A percentile compares a stretch with the other conserved stretches of the same genome.
These are phyloP conservation scores for Magnolia sinica DNA, from an alignment of 164 flowering plant species.

Conservation along the genomic window DNA sequence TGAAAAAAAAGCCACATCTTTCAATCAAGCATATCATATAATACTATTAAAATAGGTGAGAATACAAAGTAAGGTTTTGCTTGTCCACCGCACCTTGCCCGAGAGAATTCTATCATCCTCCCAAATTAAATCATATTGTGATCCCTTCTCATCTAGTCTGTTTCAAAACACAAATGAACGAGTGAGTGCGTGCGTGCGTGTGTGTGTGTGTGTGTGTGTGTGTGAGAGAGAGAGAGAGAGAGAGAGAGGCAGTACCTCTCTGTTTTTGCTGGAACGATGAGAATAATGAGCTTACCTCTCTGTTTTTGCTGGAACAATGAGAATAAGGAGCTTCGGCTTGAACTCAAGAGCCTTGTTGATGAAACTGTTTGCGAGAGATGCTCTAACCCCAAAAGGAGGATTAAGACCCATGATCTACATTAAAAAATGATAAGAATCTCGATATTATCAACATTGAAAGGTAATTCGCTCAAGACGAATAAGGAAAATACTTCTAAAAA, in stretches of 20 bases:
- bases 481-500: too few species aligned
- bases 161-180: background rate
- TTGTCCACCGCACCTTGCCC: conserved; percentile 47
- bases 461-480: too few species aligned
- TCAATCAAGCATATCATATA: too few species aligned
- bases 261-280: conserved; percentile 81
- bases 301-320: conserved; percentile 81
- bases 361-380: conserved; percentile 68
- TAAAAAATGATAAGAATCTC: background rate
- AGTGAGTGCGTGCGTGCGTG: too few species aligned
- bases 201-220: too few species aligned
- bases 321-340: conserved; percentile 79
- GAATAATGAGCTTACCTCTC: conserved; percentile 83
- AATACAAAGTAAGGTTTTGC: background rate
- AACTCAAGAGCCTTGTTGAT: conserved; percentile 82
- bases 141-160: conserved; percentile 53
- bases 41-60: background rate
- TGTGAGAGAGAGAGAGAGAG: too few species aligned
- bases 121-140: conserved; percentile 60
- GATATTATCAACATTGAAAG: background rate
- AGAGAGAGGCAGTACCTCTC: conserved; percentile 38
- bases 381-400: conserved; percentile 87
- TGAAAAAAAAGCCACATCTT: too few species aligned
- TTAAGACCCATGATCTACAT: conserved; percentile 80
- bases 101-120: conserved; percentile 51